phyloP scores from a whole-genome alignment of 148 eudicot genomes.

The Persicaria maculosa region DNA sequence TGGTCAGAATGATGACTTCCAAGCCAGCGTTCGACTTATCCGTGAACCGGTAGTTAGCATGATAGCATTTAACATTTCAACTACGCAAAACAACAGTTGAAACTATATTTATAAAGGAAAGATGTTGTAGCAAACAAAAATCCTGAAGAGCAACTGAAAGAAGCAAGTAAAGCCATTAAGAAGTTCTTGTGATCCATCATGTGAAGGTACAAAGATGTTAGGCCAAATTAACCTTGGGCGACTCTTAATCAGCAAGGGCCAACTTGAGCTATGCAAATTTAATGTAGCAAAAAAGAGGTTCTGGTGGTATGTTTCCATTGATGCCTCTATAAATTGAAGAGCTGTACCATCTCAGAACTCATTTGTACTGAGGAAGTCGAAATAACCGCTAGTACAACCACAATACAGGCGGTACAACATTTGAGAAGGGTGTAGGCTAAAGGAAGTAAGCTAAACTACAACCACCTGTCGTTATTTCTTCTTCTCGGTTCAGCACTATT shows the following conservation, averaged over 20 bases:
- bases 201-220: background rate
- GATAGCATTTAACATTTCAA: background rate
- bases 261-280: background rate
- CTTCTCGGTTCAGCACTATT: conserved; percentile 35
- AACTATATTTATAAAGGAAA: background rate
- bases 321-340: background rate
- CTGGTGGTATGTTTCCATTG: background rate
- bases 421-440: background rate
- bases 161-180: background rate
- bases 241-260: background rate
- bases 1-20: too few relatives aligned
- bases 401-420: conserved; percentile 5
- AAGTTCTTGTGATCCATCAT: background rate
- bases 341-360: background rate
- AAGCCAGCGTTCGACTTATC: too few relatives aligned
- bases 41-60: too few relatives aligned
- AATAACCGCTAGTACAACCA: background rate
- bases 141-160: background rate
- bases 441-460: conserved; percentile 10
- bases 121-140: background rate
- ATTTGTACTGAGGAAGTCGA: background rate
- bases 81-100: background rate
- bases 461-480: conserved; percentile 42
- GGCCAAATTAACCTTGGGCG: background rate
- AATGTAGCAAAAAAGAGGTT: background rate